Evolutionary conservation across 139 green algal species (phyloP), one percentile per base, ranked within the genome.

Genomic region (Closterium sp.): DNA sequence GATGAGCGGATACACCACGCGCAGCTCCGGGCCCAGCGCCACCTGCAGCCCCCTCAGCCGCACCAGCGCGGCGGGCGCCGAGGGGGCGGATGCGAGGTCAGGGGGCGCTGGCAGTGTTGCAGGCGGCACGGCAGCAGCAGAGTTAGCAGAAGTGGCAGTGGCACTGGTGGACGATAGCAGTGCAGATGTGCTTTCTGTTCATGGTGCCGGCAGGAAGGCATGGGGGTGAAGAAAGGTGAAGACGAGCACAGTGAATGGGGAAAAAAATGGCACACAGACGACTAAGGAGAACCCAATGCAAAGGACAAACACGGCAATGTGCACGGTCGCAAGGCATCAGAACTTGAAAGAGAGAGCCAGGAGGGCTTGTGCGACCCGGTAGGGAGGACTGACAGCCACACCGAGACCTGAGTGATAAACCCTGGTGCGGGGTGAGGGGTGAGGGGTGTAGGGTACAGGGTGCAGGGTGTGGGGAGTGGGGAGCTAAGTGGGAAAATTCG

Each of bases 1-100:
- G 83, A 99, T 97, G 64, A 99, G 95, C 2, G 97, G 97, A 93
- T 98, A 98, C 87, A 97, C 91, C 3, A 96, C 96, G 1, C 97
- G 90, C 90, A 99, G 95, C 89, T 99, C 97, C 2, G 97, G 97
- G 1, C 97, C 97, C 87, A 99, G 94, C 55, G 93, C 87, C 25
- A 99, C 85, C 86, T 87, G 85, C 84, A 97, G 94, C 33, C 93
- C 93, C 64, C 95, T 19, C 66, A 94, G 84, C 43, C 87, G 21
- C 33, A 93, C 88, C 32, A 32, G 30, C 7, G 64, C 88, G 7
- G 31, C 86, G 32, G 69, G 34, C 9, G 81, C 43, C 43, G 43
- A 69, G 21, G 43, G 43, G 12, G 43, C 43, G 23, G 43, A 69
- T 16, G 43, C 43, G 8, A 69, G 43, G 43, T 69, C 43, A 69